Evolutionary conservation across 208 protist genomes (phyloP), one percentile per base, ranked within the genome.

Genomic region (Phytomonas sp.): DNA sequence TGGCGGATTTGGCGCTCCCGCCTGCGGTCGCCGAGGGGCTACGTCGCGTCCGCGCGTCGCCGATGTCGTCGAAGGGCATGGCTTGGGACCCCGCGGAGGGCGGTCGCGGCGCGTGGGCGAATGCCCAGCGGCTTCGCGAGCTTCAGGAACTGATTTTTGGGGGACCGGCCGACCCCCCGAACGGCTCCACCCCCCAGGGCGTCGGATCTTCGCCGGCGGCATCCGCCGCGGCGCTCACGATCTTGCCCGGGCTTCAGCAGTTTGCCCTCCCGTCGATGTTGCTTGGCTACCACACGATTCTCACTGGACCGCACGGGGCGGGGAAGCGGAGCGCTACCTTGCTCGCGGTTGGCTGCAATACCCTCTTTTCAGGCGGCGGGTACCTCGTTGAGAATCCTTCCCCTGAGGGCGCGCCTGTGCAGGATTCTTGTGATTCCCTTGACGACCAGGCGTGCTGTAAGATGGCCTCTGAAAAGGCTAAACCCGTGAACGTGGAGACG

Each of bases 241-340:
- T 23, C 19, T 70, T 89, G 30, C 74, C 73, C 3, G 80, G 75
- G 0, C 45, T 90, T 14, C 89, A 94, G 71, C 84, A 91, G 36
- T 33, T 84, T 0, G 80, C 81, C 0, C 67, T 94, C 36, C 75
- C 84, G 0, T 72, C 81, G 4, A 78, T 92, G 73, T 75, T 94
- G 34, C 67, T 87, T 0, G 89, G 89, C 3, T 75, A 89, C 56
- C 89, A 94, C 77, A 83, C 80, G 0, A 30, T 92, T 4, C 69
- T 86, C 32, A 70, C 75, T 60, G 89, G 80, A 0, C 89, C 89
- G n/a, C 72, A 68, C 4, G 79, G 79, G 2, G 42, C 73, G 1
- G 89, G 89, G 29, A 89, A 91, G 69, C 74, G 81, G 31, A 86
- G 80, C 26, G 79, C 84, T 4, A 73, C 79, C 26, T 63, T 80